Evolutionary conservation across 768 basidiomycete species (phyloP).

Genomic region (Dacryopinax spathularia): DNA sequence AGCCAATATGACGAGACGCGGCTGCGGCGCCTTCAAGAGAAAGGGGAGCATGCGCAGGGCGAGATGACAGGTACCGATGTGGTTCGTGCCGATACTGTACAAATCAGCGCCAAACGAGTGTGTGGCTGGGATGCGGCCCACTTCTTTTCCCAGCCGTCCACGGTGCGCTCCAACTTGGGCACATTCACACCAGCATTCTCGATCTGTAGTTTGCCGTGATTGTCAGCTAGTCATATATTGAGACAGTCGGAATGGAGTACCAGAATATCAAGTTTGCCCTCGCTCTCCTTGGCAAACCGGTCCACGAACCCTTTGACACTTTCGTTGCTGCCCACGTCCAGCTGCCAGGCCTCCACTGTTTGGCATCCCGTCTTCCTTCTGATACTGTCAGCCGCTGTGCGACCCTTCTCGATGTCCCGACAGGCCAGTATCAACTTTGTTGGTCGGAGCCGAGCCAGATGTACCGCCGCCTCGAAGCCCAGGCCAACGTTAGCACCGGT

Average conservation of each 20-base stretch:
- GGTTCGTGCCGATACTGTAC: slow-evolving; percentile 36
- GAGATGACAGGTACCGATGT: slow-evolving; percentile 30
- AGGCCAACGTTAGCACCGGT: slow-evolving; percentile 12
- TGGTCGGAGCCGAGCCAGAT: slow-evolving; percentile 24
- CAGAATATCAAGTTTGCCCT: slow-evolving; percentile 29
- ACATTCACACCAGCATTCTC: slow-evolving; percentile 16
- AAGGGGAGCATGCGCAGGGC: slow-evolving; percentile 31
- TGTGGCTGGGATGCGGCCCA: background rate
- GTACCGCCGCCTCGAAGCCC: slow-evolving; percentile 14
- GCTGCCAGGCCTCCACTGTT: slow-evolving; percentile 27
- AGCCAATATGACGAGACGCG: slow-evolving; percentile 30
- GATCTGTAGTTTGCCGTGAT: background rate
- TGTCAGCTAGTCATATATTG: background rate
- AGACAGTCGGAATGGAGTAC: slow-evolving; percentile 15
- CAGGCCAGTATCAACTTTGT: slow-evolving; percentile 25
- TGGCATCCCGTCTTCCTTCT: slow-evolving; percentile 20
- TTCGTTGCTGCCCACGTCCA: slow-evolving; percentile 31
- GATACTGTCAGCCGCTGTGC: slow-evolving; percentile 8
- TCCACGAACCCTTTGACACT: slow-evolving; percentile 31
- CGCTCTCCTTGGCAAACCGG: slow-evolving; percentile 18
- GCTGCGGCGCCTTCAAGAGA: slow-evolving; percentile 27
- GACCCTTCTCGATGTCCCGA: slow-evolving; percentile 21
- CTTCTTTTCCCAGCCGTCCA: slow-evolving; percentile 10
- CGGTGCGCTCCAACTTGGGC: background rate
- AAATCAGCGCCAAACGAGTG: background rate